phyloP scores from a whole-genome alignment of 1,284 basidiomycete genomes.

The Ganoderma lucidum region DNA sequence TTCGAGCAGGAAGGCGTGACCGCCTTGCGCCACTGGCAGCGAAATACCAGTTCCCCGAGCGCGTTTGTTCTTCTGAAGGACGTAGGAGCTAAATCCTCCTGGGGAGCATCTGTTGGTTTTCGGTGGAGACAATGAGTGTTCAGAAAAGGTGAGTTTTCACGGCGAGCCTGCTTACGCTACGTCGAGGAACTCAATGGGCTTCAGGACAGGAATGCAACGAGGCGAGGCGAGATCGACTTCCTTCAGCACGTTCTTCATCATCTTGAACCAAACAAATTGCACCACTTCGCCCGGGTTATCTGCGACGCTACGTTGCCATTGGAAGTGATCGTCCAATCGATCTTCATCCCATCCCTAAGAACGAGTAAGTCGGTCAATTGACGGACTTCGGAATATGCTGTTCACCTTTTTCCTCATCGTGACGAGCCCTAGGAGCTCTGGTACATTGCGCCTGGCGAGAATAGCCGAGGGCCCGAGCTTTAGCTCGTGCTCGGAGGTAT shows the following conservation, averaged over 20 bases:
- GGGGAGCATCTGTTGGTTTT: conserved; percentile 41
- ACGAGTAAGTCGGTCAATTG: too few species aligned
- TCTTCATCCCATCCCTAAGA: conserved; percentile 21
- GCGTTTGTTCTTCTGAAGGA: conserved; percentile 38
- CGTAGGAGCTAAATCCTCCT: conserved; percentile 44
- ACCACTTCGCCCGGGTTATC: neutral
- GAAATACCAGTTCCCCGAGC: conserved; percentile 43
- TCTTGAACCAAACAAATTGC: conserved; percentile 24
- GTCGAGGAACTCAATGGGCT: conserved; percentile 32
- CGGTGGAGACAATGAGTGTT: neutral
- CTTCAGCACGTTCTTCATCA: conserved; percentile 28
- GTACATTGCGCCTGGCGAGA: conserved; percentile 9
- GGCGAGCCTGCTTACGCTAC: conserved; percentile 26
- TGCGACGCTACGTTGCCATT: neutral
- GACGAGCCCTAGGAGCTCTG: conserved; percentile 14
- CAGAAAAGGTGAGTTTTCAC: neutral
- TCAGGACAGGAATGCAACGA: conserved; percentile 16
- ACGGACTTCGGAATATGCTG: neutral
- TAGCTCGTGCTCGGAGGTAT: neutral
- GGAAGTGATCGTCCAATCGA: conserved; percentile 10
- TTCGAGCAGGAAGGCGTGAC: conserved; percentile 39
- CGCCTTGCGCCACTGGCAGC: conserved; percentile 37
- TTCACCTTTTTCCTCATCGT: conserved; percentile 13
- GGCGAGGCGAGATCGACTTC: conserved; percentile 28
- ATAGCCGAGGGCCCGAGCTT: neutral